Evolutionary conservation across 768 basidiomycete genomes (phyloP), one percentile per base, ranked within the genome.

Genomic region (Ephemerocybe angulata): DNA sequence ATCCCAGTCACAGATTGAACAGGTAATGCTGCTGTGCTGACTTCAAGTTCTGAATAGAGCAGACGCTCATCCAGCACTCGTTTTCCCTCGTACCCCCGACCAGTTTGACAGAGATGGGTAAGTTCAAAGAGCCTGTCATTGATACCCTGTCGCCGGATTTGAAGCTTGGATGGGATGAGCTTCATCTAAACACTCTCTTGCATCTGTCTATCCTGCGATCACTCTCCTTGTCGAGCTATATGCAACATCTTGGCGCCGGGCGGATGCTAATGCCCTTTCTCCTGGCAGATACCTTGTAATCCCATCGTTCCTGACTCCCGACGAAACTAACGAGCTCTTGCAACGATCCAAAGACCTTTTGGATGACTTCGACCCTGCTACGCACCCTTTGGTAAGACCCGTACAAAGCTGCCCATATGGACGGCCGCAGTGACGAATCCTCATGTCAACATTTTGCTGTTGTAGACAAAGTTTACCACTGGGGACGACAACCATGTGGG

Each of bases 391-490:
- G 65, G 93, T 93, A 57, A 57, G 82, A 64, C 42, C 27, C 42
- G n/a, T 22, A 49, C 22, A 29, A 7, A 19, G 25, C 8, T 24
- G 25, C 30, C 10, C 21, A 42, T 27, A 38, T 25, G 15, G 21
- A 15, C 4, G 6, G 24, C 25, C 15, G 11, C 19, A 24, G 21
- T 13, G 41, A 30, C 28, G 13, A 19, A 29, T 12, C 40, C 25
- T 42, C 27, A 38, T 33, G 40, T 19, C 19, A 6, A 13, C 40
- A 19, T 44, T 29, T 50, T 38, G 47, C 25, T 28, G 21, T 5
- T n/a, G 3, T 17, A 93, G 93, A 98, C 94, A 12, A 89, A 84
- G 65, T 99, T 99, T 71, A 90, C 88, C 15, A 94, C 93, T 0
- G 80, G 80, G 21, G 85, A 90, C 56, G 74, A 81, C 54, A 76